Evolutionary conservation across 2,329 filamentous ascomycete genomes (phyloP), one percentile per base, ranked within the genome.

Genomic region (Botrytis sinoallii): DNA sequence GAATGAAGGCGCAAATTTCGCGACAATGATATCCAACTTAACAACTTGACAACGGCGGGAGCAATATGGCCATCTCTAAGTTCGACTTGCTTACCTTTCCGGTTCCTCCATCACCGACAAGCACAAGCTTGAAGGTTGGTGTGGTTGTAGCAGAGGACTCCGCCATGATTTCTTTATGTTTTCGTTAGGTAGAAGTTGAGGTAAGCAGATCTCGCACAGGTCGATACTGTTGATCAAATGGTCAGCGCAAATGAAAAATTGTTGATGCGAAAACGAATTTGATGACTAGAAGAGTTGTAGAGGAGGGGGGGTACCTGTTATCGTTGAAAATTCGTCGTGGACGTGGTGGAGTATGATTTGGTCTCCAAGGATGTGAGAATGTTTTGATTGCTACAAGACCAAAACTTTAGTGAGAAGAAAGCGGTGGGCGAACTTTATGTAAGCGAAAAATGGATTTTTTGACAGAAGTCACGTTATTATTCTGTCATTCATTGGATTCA

Each of bases 121-220:
- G 94, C 85, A 99, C 96, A 82, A 99, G 93, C 93, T 99, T 99
- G 92, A 99, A 99, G 85, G 94, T 97, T 79, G 95, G 94, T 79
- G 87, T 82, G 76, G 79, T 79, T 78, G 84, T 80, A 57, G 48
- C 25, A 57, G 48, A 44, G 77, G 82, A 81, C 79, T 86, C 84
- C 85, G 92, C 89, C 93, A 96, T 97, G 81, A 75, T 85, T 79
- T 75, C 75, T 76, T 52, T 73, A 72, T 78, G 73, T 77, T 74
- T 74, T 74, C 71, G 69, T 74, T 60, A 68, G 70, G 73, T 76
- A 70, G 74, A 77, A 74, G 71, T 25, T 64, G 69, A 78, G 66
- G 76, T 80, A 78, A 79, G 80, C 76, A 79, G 76, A 74, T 73
- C 66, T 71, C 40, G 69, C n/a, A 59, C 46, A 55, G 74, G 59